phyloP scores from a whole-genome alignment of 2,329 filamentous ascomycete genomes.

The Cladosporium velox region DNA sequence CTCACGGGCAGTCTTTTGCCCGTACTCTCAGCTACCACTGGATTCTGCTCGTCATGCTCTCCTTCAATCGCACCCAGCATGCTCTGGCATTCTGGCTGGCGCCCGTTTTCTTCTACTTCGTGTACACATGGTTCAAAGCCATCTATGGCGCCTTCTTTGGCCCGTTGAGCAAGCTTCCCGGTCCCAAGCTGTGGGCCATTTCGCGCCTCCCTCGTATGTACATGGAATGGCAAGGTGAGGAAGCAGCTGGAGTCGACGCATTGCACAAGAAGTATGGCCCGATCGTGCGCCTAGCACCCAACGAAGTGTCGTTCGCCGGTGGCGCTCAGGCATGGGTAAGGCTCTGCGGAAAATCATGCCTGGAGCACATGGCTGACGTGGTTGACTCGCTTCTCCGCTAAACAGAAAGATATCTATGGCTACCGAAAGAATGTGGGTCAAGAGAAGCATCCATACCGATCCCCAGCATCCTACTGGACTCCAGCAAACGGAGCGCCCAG shows the following conservation, averaged over 20 bases:
- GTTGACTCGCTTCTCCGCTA: neutral
- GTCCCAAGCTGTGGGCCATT: constrained; percentile 37
- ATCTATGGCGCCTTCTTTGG: constrained; percentile 47
- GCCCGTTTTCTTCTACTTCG: constrained; percentile 23
- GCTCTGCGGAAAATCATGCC: neutral
- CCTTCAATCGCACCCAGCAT: neutral
- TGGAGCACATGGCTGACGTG: neutral
- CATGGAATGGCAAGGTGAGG: constrained; percentile 25
- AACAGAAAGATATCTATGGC: constrained; percentile 32
- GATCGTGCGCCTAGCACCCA: constrained; percentile 35
- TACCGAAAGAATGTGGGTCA: constrained; percentile 21
- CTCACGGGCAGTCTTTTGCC: neutral
- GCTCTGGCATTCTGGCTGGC: neutral
- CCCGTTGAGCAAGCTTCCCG: constrained; percentile 47
- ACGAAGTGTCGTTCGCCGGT: constrained; percentile 41
- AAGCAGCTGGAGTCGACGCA: constrained; percentile 16
- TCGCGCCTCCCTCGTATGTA: constrained; percentile 25
- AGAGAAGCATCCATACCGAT: constrained; percentile 1
- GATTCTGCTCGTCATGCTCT: neutral
- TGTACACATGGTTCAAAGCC: neutral
- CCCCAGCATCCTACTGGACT: constrained; percentile 23
- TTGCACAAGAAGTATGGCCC: constrained; percentile 42
- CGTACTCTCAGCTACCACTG: neutral
- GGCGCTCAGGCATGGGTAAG: constrained; percentile 27
- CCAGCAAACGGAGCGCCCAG: constrained; percentile 26